A percentile compares a stretch with the other conserved stretches of the same genome.
phyloP scores from a whole-genome alignment of 768 basidiomycete genomes.

The Lactifluus rugatus region DNA sequence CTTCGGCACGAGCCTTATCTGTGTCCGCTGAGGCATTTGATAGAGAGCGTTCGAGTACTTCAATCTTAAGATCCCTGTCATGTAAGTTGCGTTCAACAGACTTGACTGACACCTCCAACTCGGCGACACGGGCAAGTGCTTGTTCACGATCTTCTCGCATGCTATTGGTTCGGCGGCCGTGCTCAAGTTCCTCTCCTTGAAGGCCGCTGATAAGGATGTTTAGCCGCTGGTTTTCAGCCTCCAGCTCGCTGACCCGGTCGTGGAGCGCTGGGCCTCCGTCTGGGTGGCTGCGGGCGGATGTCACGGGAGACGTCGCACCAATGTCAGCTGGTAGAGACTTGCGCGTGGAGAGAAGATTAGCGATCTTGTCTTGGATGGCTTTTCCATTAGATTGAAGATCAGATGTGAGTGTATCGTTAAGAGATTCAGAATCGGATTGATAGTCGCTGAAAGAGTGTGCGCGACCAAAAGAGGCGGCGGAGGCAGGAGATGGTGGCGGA shows the following conservation, averaged over 20 bases:
- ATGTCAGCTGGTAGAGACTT: conserved; percentile 19
- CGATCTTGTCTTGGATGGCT: conserved; percentile 41
- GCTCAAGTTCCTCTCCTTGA: conserved; percentile 16
- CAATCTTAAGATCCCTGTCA: conserved; percentile 37
- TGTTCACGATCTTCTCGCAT: conserved; percentile 39
- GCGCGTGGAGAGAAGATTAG: conserved; percentile 30
- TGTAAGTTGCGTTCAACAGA: conserved; percentile 34
- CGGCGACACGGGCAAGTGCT: conserved; percentile 30
- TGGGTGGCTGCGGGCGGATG: neutral
- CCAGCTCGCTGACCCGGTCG: conserved; percentile 46
- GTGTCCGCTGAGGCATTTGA: conserved; percentile 31
- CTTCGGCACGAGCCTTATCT: conserved; percentile 40
- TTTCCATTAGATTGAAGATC: conserved; percentile 29
- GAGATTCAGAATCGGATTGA: conserved; percentile 9
- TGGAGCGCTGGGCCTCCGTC: conserved; percentile 31
- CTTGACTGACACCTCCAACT: conserved; percentile 36
- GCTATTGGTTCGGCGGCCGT: conserved; percentile 16
- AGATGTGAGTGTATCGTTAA: conserved; percentile 8
- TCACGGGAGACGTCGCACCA: conserved; percentile 17
- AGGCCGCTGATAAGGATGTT: conserved; percentile 13
- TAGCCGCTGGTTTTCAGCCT: conserved; percentile 62
- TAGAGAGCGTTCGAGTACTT: conserved; percentile 38
- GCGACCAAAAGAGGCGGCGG: conserved; percentile 28
- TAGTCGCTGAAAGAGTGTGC: conserved; percentile 33
- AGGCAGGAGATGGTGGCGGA: conserved; percentile 57